Base-by-base conservation (phyloP, 495 filamentous ascomycete genomes). In the Cercophora samala region DNA sequence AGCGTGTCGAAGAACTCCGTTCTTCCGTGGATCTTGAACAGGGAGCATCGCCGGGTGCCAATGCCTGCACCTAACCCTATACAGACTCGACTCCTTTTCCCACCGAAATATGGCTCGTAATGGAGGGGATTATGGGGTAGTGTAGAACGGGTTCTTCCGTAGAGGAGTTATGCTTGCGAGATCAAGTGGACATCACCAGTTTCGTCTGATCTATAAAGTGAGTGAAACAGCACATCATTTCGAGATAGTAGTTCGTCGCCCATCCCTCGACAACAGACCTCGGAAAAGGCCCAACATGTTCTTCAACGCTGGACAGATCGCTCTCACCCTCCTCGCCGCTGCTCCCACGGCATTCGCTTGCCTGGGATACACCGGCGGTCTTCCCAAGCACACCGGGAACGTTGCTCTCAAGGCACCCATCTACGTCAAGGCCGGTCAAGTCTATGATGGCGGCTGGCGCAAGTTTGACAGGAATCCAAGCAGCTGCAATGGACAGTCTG, bases 401-500 rank as follows among this genome's bases (percentile, higher is more conserved):
- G 37, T 46, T 5, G 15, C 8, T 11, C 8, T 46, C 6, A 13
- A 5, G 6, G 37, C 37, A 9, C 37, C 37, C 37, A 46, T 46
- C 37, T 46, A 46, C 37, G 37, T 46, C 9, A 46, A 46, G 37
- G 37, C 37, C 2, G 37, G 37, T 46, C 37, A 46, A 13, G 37
- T 46, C 37, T 46, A 46, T 9, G 37, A 46, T 9, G 37, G 37
- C 13, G 37, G 37, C 37, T 46, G 37, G 37, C 37, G 37, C 37
- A 46, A 46, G 37, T 46, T 46, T 46, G 37, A 46, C 37, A 46
- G 37, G 11, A 46, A 17, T 9, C 37, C 76, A n/a, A 65, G 63
- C 23, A 73, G 70, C 13, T 85, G 82, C 72, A 68, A 68, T 51
- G 79, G 73, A 0, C 81, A 85, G 53, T 56, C 51, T 1, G 84